Evolutionary conservation across 352 stramenopile genomes (phyloP).

Genomic region (Halophytophthora polymorphica): DNA sequence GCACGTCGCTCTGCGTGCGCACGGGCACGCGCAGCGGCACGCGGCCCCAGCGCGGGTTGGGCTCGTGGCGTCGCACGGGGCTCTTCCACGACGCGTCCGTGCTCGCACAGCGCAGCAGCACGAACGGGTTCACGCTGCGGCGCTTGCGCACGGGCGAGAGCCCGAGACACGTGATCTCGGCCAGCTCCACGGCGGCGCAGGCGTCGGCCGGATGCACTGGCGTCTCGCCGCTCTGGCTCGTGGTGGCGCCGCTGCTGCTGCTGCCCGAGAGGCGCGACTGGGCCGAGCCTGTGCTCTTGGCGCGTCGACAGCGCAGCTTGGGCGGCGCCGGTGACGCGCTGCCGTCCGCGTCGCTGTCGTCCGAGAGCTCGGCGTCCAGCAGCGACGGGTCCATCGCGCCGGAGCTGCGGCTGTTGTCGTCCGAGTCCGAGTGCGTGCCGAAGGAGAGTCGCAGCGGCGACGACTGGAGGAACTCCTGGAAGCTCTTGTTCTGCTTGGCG

Average conservation of each 20-base stretch:
- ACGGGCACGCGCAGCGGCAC: constrained; percentile 38
- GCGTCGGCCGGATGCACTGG: constrained; percentile 12
- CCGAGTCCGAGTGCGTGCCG: constrained; percentile 23
- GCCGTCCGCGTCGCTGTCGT: constrained; percentile 23
- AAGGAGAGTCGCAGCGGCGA: constrained; percentile 28
- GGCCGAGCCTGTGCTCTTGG: constrained; percentile 22
- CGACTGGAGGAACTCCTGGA: constrained; percentile 31
- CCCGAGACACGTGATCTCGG: constrained; percentile 34
- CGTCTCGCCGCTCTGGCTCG: constrained; percentile 23
- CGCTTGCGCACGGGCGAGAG: constrained; percentile 50
- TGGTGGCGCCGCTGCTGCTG: constrained; percentile 23
- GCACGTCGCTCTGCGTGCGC: constrained; percentile 27
- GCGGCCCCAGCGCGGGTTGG: constrained; percentile 39
- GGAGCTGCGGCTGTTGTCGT: constrained; percentile 26
- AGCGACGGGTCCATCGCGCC: constrained; percentile 4
- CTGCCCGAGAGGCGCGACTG: constrained; percentile 25
- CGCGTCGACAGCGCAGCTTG: constrained; percentile 19
- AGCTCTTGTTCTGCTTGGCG: constrained; percentile 32
- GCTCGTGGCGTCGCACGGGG: constrained; percentile 34
- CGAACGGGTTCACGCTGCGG: constrained; percentile 57
- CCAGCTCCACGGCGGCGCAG: constrained; percentile 18
- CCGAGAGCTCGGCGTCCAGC: constrained; percentile 18
- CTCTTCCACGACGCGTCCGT: constrained; percentile 44
- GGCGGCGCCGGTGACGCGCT: constrained; percentile 5
- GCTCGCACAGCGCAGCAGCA: constrained; percentile 33